Conservation (phyloP, 129 eudicot species). For the Ambrosia trifida region DNA sequence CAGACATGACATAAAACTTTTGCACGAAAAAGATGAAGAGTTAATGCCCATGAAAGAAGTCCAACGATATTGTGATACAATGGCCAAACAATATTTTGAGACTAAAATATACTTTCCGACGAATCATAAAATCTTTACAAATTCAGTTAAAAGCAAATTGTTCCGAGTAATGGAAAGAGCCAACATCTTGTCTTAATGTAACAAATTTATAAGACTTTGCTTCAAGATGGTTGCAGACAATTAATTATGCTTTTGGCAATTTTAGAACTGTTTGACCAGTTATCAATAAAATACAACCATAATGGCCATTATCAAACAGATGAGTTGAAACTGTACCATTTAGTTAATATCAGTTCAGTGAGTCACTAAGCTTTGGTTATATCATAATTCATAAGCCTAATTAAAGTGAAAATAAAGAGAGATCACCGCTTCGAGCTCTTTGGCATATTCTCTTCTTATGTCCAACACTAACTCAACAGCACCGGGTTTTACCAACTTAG, state of each 20-base stretch:
- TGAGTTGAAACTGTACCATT: background rate
- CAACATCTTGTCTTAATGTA: background rate
- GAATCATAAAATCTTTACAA: too few species aligned
- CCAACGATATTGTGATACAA: too few species aligned
- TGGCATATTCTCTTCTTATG: constrained; percentile 75
- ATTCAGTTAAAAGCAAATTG: too few species aligned
- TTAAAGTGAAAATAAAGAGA: constrained; percentile 20
- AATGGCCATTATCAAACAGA: background rate
- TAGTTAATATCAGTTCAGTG: background rate
- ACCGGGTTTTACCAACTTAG: constrained; percentile 60
- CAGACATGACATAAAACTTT: too few species aligned
- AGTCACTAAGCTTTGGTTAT: constrained; percentile 16
- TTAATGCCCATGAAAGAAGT: too few species aligned
- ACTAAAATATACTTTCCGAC: too few species aligned
- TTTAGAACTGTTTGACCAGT: background rate
- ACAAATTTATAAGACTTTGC: background rate
- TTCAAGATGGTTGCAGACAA: background rate
- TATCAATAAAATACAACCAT: background rate
- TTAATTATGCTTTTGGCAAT: background rate
- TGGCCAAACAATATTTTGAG: too few species aligned
- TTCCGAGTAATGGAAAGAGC: too few species aligned
- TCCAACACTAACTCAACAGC: constrained; percentile 70
- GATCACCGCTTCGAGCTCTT: constrained; percentile 75
- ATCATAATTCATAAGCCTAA: background rate
- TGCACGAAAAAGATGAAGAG: too few species aligned